These are phyloP conservation scores for Papiliotrema laurentii DNA, from an alignment of 1,284 basidiomycete genomes.

Conservation along the genomic window DNA sequence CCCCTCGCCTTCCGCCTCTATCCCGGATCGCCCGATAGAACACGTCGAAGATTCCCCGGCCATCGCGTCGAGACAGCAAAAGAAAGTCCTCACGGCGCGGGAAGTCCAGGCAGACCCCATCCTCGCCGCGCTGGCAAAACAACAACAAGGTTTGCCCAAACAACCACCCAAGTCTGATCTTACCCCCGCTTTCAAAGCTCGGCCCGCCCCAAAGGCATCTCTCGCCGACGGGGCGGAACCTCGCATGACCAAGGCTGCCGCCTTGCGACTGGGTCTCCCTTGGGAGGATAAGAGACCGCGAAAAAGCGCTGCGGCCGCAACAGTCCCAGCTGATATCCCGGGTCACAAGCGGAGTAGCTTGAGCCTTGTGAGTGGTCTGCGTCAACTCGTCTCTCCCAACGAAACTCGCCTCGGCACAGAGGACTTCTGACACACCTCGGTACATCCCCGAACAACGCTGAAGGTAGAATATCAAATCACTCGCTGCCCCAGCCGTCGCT, in stretches of 20 bases:
- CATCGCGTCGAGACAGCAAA: background rate
- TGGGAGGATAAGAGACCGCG: slow-evolving; percentile 21
- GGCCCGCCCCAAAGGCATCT: slow-evolving; percentile 20
- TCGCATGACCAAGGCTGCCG: slow-evolving; percentile 34
- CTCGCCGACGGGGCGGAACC: slow-evolving; percentile 23
- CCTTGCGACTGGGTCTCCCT: slow-evolving; percentile 27
- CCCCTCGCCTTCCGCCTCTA: background rate
- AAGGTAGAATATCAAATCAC: slow-evolving; percentile 26
- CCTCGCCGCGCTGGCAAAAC: slow-evolving; percentile 4
- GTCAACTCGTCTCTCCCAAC: background rate
- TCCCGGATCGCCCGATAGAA: background rate
- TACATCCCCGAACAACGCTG: no score
- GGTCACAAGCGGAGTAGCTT: slow-evolving; percentile 29
- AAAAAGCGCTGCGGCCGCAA: slow-evolving; percentile 2
- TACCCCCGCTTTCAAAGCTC: slow-evolving; percentile 19
- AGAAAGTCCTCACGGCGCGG: background rate
- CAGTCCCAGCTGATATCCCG: slow-evolving; percentile 18
- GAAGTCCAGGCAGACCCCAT: slow-evolving; percentile 2
- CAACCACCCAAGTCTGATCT: background rate
- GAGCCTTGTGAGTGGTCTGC: slow-evolving; percentile 18
- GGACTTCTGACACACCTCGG: no score
- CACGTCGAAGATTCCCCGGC: background rate
- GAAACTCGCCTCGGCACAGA: background rate
- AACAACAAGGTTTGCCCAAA: background rate
- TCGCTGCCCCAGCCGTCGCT: slow-evolving; percentile 24